A percentile compares a stretch with the other conserved stretches of the same genome.
These are phyloP conservation scores for Leccinum barrowsii DNA, from an alignment of 768 basidiomycete species.

Conservation along the genomic window DNA sequence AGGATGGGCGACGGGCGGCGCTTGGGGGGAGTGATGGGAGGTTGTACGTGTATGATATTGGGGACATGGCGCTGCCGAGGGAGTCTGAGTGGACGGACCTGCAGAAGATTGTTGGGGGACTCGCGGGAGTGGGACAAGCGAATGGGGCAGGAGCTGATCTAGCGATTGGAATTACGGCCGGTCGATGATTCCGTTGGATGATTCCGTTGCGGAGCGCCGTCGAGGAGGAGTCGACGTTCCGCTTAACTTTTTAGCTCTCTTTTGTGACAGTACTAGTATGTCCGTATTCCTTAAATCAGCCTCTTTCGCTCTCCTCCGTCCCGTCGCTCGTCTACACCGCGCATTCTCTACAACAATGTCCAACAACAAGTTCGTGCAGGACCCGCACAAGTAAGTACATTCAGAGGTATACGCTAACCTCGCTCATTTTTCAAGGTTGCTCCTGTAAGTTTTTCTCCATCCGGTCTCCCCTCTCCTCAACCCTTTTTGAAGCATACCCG, in stretches of 20 bases:
- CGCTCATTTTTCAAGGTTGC: constrained; percentile 36
- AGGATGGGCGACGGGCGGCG: constrained; percentile 87
- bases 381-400: constrained; percentile 45
- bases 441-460: constrained; percentile 37
- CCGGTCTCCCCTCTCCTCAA: neutral
- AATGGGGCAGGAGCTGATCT: constrained; percentile 35
- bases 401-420: constrained; percentile 17
- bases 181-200: constrained; percentile 30
- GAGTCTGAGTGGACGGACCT: constrained; percentile 94
- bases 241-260: neutral
- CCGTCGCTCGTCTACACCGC: neutral
- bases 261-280: neutral
- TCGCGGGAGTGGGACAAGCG: constrained; percentile 48
- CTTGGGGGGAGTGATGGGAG: constrained; percentile 91
- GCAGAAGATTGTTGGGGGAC: constrained; percentile 79
- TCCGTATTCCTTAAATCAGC: neutral
- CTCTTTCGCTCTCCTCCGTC: neutral
- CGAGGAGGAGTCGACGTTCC: neutral
- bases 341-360: constrained; percentile 13
- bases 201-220: constrained; percentile 15
- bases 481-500: constrained; percentile 46
- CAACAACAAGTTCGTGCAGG: constrained; percentile 29
- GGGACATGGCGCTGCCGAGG: constrained; percentile 82
- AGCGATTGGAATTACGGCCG: constrained; percentile 31
- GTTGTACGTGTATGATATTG: constrained; percentile 92